Conservation (phyloP, 805 yeast species). For the Komagataella populi region DNA sequence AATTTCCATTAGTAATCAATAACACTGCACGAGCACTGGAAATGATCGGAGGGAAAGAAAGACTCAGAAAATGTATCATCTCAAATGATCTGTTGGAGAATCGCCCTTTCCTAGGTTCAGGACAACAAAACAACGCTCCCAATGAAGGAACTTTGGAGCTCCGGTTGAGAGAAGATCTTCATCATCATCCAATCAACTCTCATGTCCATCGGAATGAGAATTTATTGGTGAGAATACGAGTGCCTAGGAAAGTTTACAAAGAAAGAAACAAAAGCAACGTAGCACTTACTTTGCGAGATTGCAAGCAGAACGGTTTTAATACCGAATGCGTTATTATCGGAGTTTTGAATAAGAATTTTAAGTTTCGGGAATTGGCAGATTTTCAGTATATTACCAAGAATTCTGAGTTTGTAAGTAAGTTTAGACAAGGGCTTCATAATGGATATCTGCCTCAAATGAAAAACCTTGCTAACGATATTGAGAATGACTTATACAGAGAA, state of each 20-base stretch:
- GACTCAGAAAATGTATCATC: conserved; percentile 27
- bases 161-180: neutral
- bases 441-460: conserved; percentile 29
- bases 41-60: conserved; percentile 53
- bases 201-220: neutral
- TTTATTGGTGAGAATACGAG: neutral
- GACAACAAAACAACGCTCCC: neutral
- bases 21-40: conserved; percentile 48
- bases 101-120: neutral
- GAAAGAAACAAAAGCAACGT: conserved; percentile 27
- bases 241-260: conserved; percentile 12
- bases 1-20: conserved; percentile 61
- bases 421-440: conserved; percentile 23
- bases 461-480: conserved; percentile 18
- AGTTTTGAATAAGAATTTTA: conserved; percentile 51
- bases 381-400: conserved; percentile 61
- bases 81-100: neutral
- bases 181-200: neutral
- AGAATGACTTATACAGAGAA: conserved; percentile 4
- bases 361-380: conserved; percentile 80
- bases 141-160: neutral
- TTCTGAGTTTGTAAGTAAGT: conserved; percentile 31
- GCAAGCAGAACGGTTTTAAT: conserved; percentile 15
- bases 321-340: conserved; percentile 47
- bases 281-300: conserved; percentile 24